A percentile compares a stretch with the other conserved stretches of the same genome.
Evolutionary conservation across 176 grass and related monocot genomes (phyloP).

Genomic region (Chloris gayana): DNA sequence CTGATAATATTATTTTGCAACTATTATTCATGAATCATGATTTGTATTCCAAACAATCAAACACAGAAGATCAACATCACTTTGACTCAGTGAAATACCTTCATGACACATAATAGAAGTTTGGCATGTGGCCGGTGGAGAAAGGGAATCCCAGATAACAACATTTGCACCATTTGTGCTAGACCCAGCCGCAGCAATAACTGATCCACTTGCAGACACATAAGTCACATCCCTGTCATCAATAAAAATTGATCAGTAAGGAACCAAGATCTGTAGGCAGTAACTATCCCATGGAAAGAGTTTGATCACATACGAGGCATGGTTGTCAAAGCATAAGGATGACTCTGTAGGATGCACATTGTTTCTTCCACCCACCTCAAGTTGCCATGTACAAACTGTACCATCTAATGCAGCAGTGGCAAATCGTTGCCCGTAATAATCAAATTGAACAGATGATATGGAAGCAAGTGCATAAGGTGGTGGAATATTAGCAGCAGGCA

Average conservation of each 20-base stretch:
- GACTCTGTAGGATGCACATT: conserved; percentile 86
- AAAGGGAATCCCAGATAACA: conserved; percentile 63
- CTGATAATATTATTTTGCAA: background rate
- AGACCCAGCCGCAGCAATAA: conserved; percentile 78
- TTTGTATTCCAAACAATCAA: conserved; percentile 13
- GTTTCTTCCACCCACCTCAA: conserved; percentile 92
- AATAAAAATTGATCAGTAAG: conserved; percentile 46
- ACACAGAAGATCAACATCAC: conserved; percentile 16
- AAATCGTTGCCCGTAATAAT: conserved; percentile 87
- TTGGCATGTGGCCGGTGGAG: conserved; percentile 69
- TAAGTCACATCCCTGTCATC: conserved; percentile 74
- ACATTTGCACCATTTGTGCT: conserved; percentile 77
- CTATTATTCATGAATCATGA: conserved; percentile 10
- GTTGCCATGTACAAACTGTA: conserved; percentile 85
- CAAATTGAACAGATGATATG: conserved; percentile 83
- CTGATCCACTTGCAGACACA: conserved; percentile 77
- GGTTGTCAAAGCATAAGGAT: conserved; percentile 74
- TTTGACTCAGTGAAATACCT: conserved; percentile 44
- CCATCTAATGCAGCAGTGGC: conserved; percentile 91
- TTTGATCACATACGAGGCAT: conserved; percentile 77
- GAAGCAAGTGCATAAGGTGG: conserved; percentile 91
- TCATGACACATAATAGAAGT: conserved; percentile 68
- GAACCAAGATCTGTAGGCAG: conserved; percentile 23
- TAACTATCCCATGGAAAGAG: conserved; percentile 24
- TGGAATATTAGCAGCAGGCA: conserved; percentile 78